Evolutionary conservation across 139 green algal species (phyloP).

Genomic region (Asterochloris sp.): DNA sequence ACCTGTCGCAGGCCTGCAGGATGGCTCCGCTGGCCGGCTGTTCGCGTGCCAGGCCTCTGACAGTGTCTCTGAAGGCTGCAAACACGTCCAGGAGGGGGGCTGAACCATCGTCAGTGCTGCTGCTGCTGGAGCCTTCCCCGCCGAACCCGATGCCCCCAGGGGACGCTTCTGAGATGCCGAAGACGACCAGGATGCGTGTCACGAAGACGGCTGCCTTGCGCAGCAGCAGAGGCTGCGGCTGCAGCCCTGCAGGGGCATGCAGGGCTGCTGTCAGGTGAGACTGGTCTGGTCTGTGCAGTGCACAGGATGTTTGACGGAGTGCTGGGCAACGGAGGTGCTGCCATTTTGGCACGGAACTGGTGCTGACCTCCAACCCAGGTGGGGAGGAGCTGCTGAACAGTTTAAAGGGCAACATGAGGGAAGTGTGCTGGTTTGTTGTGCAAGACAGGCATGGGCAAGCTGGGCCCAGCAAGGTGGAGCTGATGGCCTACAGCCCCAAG

Average conservation of each 20-base stretch:
- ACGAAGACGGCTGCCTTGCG: slow-evolving; percentile 64
- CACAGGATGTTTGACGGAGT: too few species aligned
- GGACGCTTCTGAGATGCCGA: slow-evolving; percentile 65
- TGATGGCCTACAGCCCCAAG: too few species aligned
- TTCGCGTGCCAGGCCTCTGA: slow-evolving; percentile 1
- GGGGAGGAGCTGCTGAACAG: too few species aligned
- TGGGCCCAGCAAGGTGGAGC: too few species aligned
- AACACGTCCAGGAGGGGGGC: slow-evolving; percentile 71
- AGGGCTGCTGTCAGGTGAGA: too few species aligned
- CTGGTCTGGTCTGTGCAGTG: too few species aligned
- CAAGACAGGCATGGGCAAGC: too few species aligned
- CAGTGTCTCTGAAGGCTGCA: slow-evolving; percentile 68
- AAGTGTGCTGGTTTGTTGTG: too few species aligned
- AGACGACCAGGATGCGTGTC: slow-evolving; percentile 75
- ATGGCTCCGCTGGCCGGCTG: slow-evolving; percentile 22
- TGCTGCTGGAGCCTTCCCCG: slow-evolving; percentile 5
- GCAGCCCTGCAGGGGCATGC: slow-evolving; percentile 15
- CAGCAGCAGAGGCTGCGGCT: slow-evolving; percentile 75
- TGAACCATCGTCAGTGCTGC: slow-evolving; percentile 17
- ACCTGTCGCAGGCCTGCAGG: slow-evolving; percentile 67
- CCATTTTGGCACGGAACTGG: too few species aligned
- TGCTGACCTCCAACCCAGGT: too few species aligned
- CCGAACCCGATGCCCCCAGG: slow-evolving; percentile 50
- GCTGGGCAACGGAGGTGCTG: too few species aligned
- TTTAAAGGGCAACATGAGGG: too few species aligned